Conservation (phyloP, 108 stramenopile species). For the Nitzschia palea region DNA sequence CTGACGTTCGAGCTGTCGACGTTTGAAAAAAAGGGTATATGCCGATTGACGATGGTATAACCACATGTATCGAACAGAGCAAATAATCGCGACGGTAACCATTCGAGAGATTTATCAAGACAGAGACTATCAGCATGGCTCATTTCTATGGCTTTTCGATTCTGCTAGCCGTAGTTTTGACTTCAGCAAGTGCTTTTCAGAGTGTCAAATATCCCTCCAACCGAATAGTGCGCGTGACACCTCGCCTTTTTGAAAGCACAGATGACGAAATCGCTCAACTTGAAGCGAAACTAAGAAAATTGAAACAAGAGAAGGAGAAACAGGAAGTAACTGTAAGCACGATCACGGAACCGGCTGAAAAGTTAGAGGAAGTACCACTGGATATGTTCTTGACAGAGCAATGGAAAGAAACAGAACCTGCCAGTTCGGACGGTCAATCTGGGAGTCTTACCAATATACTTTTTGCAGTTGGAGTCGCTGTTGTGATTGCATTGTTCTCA, state of each 20-base stretch:
- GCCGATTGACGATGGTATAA: no score
- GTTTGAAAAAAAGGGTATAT: no score
- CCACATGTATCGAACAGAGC: no score
- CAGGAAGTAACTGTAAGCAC: background rate
- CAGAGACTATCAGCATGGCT: no score
- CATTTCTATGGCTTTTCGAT: no score
- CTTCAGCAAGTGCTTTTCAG: background rate
- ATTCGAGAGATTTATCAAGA: no score
- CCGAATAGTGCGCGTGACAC: background rate
- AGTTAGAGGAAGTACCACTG: conserved; percentile 9
- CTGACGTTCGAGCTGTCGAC: no score
- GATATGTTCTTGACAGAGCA: conserved; percentile 31
- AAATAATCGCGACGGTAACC: no score
- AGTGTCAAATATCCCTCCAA: background rate
- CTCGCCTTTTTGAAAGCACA: conserved; percentile 5
- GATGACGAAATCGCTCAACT: conserved; percentile 44
- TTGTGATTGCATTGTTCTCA: conserved; percentile 26
- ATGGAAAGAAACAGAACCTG: conserved; percentile 26
- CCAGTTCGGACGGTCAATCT: background rate
- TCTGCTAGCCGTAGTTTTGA: background rate
- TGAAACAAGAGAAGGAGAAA: conserved; percentile 23
- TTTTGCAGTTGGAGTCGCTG: conserved; percentile 8
- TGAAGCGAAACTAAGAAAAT: conserved; percentile 27
- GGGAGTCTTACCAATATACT: conserved; percentile 1
- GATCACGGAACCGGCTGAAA: background rate